phyloP scores from a whole-genome alignment of 2,329 filamentous ascomycete genomes.

The Cladobotryum mycophilum region DNA sequence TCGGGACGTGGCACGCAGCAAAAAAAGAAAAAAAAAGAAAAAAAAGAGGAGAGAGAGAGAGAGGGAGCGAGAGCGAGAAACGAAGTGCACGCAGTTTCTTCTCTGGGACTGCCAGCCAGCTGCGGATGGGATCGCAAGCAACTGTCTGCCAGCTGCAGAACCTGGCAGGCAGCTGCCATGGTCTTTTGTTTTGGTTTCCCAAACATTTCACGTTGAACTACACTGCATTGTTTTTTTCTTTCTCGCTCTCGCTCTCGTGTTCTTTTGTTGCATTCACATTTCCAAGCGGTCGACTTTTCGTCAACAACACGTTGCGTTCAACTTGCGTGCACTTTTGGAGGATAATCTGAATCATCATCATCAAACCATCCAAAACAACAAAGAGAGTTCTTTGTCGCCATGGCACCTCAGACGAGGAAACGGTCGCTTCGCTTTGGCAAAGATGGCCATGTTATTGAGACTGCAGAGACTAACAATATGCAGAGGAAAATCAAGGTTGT shows the following conservation, averaged over 20 bases:
- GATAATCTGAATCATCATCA: too few species aligned
- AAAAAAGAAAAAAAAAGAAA: neutral
- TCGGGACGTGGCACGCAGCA: neutral
- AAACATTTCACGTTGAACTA: too few species aligned
- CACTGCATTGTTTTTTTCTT: neutral
- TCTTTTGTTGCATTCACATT: neutral
- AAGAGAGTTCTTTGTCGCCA: neutral
- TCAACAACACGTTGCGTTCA: neutral
- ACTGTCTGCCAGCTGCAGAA: conserved; percentile 7
- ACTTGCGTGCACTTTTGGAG: too few species aligned
- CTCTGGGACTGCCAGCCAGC: conserved; percentile 8
- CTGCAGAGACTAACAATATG: conserved; percentile 29
- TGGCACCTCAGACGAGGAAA: conserved; percentile 8
- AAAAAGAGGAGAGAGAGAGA: neutral
- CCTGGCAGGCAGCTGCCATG: too few species aligned
- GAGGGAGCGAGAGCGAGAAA: neutral
- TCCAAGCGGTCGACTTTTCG: neutral
- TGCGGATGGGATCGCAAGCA: conserved; percentile 1
- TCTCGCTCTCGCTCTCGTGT: conserved; percentile 6
- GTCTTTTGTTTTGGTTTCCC: too few species aligned
- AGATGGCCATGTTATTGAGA: conserved; percentile 4
- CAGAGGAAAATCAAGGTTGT: conserved; percentile 89
- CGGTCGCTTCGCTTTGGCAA: conserved; percentile 13
- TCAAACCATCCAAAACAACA: neutral
- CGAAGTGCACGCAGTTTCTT: neutral